These are phyloP conservation scores for Opeltia flavorubescens DNA, from an alignment of 495 filamentous ascomycete genomes.

Conservation along the genomic window DNA sequence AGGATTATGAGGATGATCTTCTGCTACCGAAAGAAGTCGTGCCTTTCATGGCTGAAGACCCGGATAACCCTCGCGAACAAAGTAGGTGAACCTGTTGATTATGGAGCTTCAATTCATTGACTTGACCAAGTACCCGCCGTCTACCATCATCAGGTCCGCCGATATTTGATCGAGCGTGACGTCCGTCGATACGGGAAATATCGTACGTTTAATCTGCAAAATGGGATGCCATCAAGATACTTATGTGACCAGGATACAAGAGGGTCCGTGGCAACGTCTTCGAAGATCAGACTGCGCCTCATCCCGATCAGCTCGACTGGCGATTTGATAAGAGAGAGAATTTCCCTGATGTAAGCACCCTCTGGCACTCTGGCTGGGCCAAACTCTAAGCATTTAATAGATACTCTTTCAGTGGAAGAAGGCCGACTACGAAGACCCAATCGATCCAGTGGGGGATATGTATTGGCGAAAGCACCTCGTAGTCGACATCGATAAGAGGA, in stretches of 20 bases:
- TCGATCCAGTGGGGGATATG: not conserved
- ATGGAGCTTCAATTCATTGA: not conserved
- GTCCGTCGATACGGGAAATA: not conserved
- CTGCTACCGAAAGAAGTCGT: not conserved
- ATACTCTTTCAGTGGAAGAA: not conserved
- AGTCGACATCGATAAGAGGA: not conserved
- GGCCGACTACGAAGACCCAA: not conserved
- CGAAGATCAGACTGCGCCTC: slow-evolving; percentile 1
- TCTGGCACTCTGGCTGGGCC: not conserved
- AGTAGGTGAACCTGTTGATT: not conserved
- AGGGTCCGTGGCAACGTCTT: not conserved
- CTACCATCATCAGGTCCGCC: not conserved
- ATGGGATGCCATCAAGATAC: not conserved
- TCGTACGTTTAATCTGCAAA: not conserved
- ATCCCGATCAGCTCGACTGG: not conserved
- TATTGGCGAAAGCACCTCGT: not conserved
- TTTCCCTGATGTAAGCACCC: not conserved
- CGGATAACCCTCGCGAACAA: not conserved
- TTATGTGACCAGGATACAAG: not conserved
- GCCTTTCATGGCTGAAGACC: not conserved
- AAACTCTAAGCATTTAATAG: not conserved
- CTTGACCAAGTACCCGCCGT: not conserved
- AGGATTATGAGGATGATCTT: too few relatives aligned
- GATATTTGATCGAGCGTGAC: not conserved
- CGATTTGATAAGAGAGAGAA: not conserved